phyloP scores from a whole-genome alignment of 768 basidiomycete genomes.

The Coprinopsis marcescibilis region DNA sequence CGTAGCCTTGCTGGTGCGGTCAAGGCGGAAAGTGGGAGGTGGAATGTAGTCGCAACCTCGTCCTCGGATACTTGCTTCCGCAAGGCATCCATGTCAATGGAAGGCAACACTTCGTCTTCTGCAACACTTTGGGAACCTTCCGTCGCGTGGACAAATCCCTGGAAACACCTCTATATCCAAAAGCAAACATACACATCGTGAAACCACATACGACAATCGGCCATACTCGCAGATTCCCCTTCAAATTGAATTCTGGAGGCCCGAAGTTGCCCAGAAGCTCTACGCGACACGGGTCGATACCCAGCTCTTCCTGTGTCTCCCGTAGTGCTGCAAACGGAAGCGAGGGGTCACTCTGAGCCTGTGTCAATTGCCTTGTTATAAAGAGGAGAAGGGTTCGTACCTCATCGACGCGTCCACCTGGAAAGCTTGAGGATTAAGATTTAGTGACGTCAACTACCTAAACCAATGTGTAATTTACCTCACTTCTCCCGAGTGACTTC shows the following conservation, averaged over 20 bases:
- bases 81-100: conserved; percentile 48
- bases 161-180: neutral
- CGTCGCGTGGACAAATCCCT: conserved; percentile 36
- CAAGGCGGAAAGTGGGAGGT: conserved; percentile 56
- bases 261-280: conserved; percentile 64
- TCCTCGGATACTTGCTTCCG: conserved; percentile 38
- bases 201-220: conserved; percentile 61
- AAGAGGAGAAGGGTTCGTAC: conserved; percentile 31
- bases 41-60: conserved; percentile 70
- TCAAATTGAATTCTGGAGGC: conserved; percentile 53
- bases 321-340: conserved; percentile 56
- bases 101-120: conserved; percentile 50
- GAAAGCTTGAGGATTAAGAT: conserved; percentile 47
- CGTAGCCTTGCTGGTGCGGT: conserved; percentile 43
- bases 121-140: conserved; percentile 13
- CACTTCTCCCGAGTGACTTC: conserved; percentile 77
- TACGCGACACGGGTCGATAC: conserved; percentile 51
- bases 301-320: conserved; percentile 73
- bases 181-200: neutral
- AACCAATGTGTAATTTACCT: conserved; percentile 39
- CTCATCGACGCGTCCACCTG: conserved; percentile 65
- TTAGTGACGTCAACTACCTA: neutral
- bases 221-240: conserved; percentile 61
- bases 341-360: conserved; percentile 43
- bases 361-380: conserved; percentile 13